Conservation (phyloP, 106 monocot genomes). For the Dendrobium huoshanense region DNA sequence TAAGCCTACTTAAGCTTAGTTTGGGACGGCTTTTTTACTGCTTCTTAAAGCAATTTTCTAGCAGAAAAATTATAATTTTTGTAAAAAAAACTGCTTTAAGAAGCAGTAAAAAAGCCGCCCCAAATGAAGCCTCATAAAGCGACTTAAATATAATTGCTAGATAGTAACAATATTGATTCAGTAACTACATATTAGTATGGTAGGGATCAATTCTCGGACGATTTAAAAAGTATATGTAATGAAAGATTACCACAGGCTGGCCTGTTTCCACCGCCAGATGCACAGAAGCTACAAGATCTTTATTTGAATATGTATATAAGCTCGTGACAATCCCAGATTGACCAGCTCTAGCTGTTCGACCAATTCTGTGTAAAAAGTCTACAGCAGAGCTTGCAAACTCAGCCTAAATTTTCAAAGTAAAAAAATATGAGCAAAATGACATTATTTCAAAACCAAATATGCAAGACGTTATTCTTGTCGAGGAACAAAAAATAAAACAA, state of each 20-base stretch:
- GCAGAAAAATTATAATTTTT: too few species aligned
- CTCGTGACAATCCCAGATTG: constrained; percentile 78
- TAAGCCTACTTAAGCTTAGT: too few species aligned
- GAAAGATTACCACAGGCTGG: constrained; percentile 63
- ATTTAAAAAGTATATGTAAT: constrained; percentile 1
- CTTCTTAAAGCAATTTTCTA: too few species aligned
- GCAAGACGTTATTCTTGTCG: neutral
- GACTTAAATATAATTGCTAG: neutral
- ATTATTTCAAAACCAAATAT: neutral
- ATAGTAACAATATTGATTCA: neutral
- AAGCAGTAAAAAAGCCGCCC: too few species aligned
- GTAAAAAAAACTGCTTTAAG: too few species aligned
- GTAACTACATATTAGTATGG: neutral
- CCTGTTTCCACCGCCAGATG: constrained; percentile 44
- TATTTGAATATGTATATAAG: constrained; percentile 61
- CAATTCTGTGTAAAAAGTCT: constrained; percentile 93
- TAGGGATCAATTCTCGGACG: neutral
- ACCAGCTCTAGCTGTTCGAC: constrained; percentile 94
- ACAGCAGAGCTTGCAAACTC: constrained; percentile 93
- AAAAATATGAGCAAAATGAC: neutral
- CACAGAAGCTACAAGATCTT: constrained; percentile 74
- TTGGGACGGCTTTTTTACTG: too few species aligned
- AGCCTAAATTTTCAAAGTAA: constrained; percentile 36
- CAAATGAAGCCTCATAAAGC: too few species aligned
- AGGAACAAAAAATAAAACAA: neutral